Conservation (phyloP, 805 yeast genomes). For the Kodamaea sagamina region DNA sequence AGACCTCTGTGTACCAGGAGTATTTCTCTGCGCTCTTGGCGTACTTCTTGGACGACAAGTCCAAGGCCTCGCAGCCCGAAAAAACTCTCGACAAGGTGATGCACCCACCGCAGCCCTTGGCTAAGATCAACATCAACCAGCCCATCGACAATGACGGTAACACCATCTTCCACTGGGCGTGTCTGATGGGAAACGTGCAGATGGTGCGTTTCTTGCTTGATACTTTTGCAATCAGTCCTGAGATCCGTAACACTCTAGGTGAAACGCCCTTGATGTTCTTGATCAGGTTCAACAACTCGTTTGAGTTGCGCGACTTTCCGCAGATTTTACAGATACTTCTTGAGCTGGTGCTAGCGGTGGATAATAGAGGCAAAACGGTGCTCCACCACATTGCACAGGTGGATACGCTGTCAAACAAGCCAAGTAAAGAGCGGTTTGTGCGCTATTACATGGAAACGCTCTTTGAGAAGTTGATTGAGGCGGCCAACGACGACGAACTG, state of each 20-base stretch:
- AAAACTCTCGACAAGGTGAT: conserved; percentile 35
- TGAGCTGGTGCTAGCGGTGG: conserved; percentile 40
- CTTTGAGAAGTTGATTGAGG: conserved; percentile 29
- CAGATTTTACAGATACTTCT: conserved; percentile 34
- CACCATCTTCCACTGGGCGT: conserved; percentile 93
- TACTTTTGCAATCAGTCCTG: conserved; percentile 66
- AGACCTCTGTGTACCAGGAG: conserved; percentile 32
- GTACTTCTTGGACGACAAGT: conserved; percentile 52
- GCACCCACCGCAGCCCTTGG: conserved; percentile 55
- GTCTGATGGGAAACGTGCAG: conserved; percentile 78
- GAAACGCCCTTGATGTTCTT: conserved; percentile 73
- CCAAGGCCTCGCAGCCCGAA: conserved; percentile 25
- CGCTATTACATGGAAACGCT: conserved; percentile 42
- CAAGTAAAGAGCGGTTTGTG: conserved; percentile 38
- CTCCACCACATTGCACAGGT: conserved; percentile 43
- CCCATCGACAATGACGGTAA: conserved; percentile 93
- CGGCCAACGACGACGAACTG: conserved; percentile 19
- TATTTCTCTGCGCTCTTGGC: conserved; percentile 48
- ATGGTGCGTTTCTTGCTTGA: conserved; percentile 63
- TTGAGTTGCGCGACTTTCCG: conserved; percentile 39
- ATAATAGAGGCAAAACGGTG: conserved; percentile 42
- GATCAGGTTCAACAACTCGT: conserved; percentile 43
- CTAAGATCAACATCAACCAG: conserved; percentile 71
- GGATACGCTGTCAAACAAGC: conserved; percentile 23
- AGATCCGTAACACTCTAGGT: conserved; percentile 76